phyloP scores from a whole-genome alignment of 2,329 filamentous ascomycete genomes.

The Parastagonospora avenae region DNA sequence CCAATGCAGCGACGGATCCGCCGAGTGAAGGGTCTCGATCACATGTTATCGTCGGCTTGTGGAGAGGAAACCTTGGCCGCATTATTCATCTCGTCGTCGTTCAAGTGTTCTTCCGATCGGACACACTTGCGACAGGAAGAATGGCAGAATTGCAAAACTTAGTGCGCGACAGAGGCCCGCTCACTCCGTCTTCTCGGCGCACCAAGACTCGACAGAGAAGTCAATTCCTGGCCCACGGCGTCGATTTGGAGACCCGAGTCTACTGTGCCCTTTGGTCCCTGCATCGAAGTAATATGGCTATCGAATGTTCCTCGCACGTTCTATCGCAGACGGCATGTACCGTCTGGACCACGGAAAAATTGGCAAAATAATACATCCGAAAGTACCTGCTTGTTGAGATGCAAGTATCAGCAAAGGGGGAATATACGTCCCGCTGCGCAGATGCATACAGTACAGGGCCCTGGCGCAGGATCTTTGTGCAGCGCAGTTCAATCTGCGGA shows the following conservation, averaged over 20 bases:
- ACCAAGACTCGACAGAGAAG: not conserved
- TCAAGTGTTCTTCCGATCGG: slow-evolving; percentile 1
- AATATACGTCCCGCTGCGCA: slow-evolving; percentile 5
- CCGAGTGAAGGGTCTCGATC: slow-evolving; percentile 8
- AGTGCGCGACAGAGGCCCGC: slow-evolving; percentile 6
- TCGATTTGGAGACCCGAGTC: not conserved
- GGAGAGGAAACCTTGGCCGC: slow-evolving; percentile 9
- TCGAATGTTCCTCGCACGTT: slow-evolving; percentile 2
- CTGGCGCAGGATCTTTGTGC: slow-evolving; percentile 15
- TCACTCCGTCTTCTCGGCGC: not conserved
- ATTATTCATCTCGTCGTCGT: not conserved
- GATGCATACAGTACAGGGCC: slow-evolving; percentile 1
- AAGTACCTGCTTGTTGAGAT: slow-evolving; percentile 13
- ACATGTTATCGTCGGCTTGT: slow-evolving; percentile 17
- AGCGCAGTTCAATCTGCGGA: slow-evolving; percentile 25
- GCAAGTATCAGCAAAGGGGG: not conserved
- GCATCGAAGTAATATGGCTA: not conserved
- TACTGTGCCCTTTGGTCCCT: slow-evolving; percentile 4
- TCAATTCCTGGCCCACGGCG: not conserved
- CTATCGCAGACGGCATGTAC: not conserved
- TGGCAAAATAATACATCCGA: slow-evolving; percentile 2
- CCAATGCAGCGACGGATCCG: slow-evolving; percentile 16
- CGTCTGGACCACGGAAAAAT: slow-evolving; percentile 3
- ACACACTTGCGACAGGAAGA: slow-evolving; percentile 4
- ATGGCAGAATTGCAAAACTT: slow-evolving; percentile 2